These are phyloP conservation scores for Aureobasidium zeae DNA, from an alignment of 2,329 filamentous ascomycete genomes.

Conservation along the genomic window DNA sequence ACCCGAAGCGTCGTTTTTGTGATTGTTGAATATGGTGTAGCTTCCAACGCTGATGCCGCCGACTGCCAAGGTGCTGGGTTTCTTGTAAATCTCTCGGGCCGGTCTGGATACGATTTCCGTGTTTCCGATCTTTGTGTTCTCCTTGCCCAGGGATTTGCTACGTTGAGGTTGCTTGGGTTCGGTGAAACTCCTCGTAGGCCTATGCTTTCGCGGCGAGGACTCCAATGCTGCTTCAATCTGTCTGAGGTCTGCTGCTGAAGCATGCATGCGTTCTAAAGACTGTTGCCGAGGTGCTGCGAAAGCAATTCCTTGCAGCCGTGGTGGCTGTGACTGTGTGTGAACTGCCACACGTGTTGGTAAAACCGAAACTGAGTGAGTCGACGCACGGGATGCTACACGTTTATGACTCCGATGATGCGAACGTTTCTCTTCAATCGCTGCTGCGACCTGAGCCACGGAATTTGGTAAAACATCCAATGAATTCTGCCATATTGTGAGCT, in stretches of 20 bases:
- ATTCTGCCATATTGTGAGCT: conserved; percentile 30
- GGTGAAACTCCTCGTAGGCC: neutral
- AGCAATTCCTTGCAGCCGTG: conserved; percentile 41
- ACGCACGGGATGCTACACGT: neutral
- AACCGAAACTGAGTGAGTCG: neutral
- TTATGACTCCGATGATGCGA: conserved; percentile 17
- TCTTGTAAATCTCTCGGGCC: conserved; percentile 12
- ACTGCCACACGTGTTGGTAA: conserved; percentile 1
- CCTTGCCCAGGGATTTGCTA: conserved; percentile 5
- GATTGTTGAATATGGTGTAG: conserved; percentile 17
- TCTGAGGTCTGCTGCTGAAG: conserved; percentile 34
- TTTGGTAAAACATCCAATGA: conserved; percentile 49
- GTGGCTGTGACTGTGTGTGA: conserved; percentile 28
- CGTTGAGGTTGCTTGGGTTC: conserved; percentile 10
- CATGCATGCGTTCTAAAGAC: conserved; percentile 39
- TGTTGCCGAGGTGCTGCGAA: conserved; percentile 45
- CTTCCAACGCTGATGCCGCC: conserved; percentile 18
- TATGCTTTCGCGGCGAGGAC: conserved; percentile 36
- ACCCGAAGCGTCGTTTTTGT: conserved; percentile 14
- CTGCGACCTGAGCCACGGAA: conserved; percentile 45
- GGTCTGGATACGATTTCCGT: conserved; percentile 18
- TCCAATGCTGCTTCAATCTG: conserved; percentile 35
- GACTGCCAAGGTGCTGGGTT: conserved; percentile 15
- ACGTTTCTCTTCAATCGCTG: conserved; percentile 45
- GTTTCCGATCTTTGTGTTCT: neutral